Conservation (phyloP, 2,329 filamentous ascomycete genomes). For the Ceratocystis ficicola region DNA sequence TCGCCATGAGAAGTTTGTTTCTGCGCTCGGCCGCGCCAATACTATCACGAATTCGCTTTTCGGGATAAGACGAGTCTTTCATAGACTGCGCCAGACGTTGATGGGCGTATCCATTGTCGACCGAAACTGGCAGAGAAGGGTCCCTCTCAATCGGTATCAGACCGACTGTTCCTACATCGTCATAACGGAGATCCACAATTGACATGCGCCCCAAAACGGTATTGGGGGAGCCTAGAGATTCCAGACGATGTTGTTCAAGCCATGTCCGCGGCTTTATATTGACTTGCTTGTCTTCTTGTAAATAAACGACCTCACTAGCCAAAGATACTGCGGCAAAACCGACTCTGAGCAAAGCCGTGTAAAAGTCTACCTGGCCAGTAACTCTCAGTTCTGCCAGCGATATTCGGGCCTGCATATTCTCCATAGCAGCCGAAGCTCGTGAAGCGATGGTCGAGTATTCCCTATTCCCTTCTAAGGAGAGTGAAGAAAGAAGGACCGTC, state of each 20-base stretch:
- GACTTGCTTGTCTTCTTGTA: constrained; percentile 76
- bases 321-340: constrained; percentile 84
- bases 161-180: constrained; percentile 43
- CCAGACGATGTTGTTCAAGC: constrained; percentile 76
- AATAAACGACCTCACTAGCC: constrained; percentile 87
- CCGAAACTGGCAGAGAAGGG: constrained; percentile 30
- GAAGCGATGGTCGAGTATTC: constrained; percentile 4
- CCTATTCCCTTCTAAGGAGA: constrained; percentile 22
- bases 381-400: constrained; percentile 71
- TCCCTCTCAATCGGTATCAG: constrained; percentile 43
- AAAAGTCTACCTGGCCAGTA: constrained; percentile 86
- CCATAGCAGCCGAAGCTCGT: constrained; percentile 47
- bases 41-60: constrained; percentile 44
- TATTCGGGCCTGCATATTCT: constrained; percentile 84
- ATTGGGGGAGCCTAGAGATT: constrained; percentile 56
- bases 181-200: constrained; percentile 38
- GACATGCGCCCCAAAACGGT: constrained; percentile 40
- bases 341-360: constrained; percentile 73
- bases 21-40: constrained; percentile 70
- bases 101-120: constrained; percentile 49
- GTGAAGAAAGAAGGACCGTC: constrained; percentile 62
- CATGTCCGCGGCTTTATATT: constrained; percentile 68
- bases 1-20: constrained; percentile 62
- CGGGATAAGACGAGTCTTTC: constrained; percentile 27
- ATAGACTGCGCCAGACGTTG: constrained; percentile 56